These are phyloP conservation scores for Diplogelasinospora grovesii DNA, from an alignment of 495 filamentous ascomycete genomes.

Conservation along the genomic window DNA sequence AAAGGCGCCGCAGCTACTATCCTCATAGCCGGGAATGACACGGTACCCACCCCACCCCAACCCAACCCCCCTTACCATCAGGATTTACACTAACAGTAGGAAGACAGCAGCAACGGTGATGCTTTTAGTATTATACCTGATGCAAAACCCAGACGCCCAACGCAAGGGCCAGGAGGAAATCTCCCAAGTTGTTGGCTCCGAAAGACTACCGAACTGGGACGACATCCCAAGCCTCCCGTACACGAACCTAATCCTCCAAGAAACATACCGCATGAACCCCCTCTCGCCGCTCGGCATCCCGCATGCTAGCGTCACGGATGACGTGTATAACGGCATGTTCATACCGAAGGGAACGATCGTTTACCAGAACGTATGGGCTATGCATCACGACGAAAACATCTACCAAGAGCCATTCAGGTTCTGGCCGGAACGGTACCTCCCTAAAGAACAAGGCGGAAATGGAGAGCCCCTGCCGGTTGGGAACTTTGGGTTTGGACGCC, in stretches of 20 bases:
- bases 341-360: slow-evolving; percentile 43
- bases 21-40: slow-evolving; percentile 46
- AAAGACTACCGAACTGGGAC: slow-evolving; percentile 42
- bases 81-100: not conserved
- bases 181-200: slow-evolving; percentile 42
- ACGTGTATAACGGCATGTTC: slow-evolving; percentile 42
- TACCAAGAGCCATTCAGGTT: slow-evolving; percentile 37
- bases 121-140: slow-evolving; percentile 35
- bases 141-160: slow-evolving; percentile 41
- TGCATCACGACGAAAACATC: slow-evolving; percentile 33
- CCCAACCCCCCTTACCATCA: not conserved
- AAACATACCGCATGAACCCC: slow-evolving; percentile 56
- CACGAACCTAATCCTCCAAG: slow-evolving; percentile 45
- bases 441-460: slow-evolving; percentile 35
- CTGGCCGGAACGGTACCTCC: slow-evolving; percentile 40
- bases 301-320: slow-evolving; percentile 48
- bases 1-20: slow-evolving; percentile 44
- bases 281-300: slow-evolving; percentile 54
- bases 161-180: slow-evolving; percentile 52
- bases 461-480: slow-evolving; percentile 45
- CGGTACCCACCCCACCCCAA: slow-evolving; percentile 17
- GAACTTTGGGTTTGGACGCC: slow-evolving; percentile 47
- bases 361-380: slow-evolving; percentile 42
- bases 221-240: slow-evolving; percentile 49
- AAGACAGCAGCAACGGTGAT: slow-evolving; percentile 35